Conservation (phyloP, 768 basidiomycete species). For the Kwoniella botswanensis region DNA sequence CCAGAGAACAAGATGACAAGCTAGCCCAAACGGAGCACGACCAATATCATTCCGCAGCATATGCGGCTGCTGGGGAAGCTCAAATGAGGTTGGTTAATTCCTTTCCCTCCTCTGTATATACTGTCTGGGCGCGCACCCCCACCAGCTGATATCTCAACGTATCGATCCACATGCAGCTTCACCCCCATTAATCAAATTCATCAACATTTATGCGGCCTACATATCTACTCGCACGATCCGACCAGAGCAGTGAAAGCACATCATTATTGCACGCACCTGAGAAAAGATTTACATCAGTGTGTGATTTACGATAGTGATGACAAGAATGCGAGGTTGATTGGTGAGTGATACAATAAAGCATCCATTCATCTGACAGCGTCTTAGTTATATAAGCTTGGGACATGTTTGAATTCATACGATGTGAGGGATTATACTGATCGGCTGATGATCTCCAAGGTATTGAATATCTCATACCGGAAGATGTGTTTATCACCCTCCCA, state of each 20-base stretch:
- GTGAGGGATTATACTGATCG: not conserved
- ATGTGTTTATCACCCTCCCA: constrained; percentile 61
- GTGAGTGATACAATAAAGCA: constrained; percentile 17
- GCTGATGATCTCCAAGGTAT: constrained; percentile 51
- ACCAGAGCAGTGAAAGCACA: constrained; percentile 61
- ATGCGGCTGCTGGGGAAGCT: constrained; percentile 41
- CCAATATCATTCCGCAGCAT: constrained; percentile 37
- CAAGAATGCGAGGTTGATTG: constrained; percentile 63
- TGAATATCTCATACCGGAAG: constrained; percentile 64
- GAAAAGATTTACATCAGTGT: constrained; percentile 61
- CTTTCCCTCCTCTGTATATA: not conserved
- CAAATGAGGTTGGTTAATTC: constrained; percentile 47
- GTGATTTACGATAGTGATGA: constrained; percentile 62
- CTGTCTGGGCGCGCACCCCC: too few species aligned
- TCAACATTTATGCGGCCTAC: constrained; percentile 53
- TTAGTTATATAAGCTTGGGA: not conserved
- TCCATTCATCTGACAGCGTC: not conserved
- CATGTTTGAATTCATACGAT: not conserved
- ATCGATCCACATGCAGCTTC: constrained; percentile 37
- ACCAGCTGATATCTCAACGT: not conserved
- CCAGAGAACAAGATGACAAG: constrained; percentile 17
- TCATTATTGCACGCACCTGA: constrained; percentile 62
- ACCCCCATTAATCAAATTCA: constrained; percentile 51
- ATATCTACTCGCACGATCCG: constrained; percentile 47
- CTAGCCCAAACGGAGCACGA: constrained; percentile 34